Conservation (phyloP, 2,329 filamentous ascomycete species). For the Microsporum canis region DNA sequence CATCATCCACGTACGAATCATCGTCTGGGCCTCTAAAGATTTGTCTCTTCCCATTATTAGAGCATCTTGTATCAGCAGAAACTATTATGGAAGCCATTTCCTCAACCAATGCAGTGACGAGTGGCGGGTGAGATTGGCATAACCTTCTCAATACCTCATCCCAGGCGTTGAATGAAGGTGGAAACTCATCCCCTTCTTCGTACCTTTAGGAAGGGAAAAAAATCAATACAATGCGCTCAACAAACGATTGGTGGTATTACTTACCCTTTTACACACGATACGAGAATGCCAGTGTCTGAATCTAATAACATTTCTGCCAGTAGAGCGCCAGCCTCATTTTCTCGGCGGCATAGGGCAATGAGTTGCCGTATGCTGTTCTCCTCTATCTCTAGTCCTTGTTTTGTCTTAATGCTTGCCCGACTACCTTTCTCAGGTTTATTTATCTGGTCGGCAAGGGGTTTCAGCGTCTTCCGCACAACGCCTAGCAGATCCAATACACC, state of each 20-base stretch:
- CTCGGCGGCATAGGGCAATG: neutral
- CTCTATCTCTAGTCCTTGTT: neutral
- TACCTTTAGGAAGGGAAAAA: neutral
- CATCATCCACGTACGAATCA: constrained; percentile 31
- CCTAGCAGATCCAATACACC: no score
- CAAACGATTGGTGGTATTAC: neutral
- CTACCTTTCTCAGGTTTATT: no score
- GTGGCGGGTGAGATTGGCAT: constrained; percentile 22
- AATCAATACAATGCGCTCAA: neutral
- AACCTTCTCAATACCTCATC: constrained; percentile 29
- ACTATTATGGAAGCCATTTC: constrained; percentile 30
- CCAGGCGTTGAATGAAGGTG: constrained; percentile 24
- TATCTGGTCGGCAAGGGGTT: neutral
- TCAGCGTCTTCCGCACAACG: neutral
- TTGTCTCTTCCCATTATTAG: neutral
- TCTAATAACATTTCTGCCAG: neutral
- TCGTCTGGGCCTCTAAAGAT: constrained; percentile 14
- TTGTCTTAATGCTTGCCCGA: no score
- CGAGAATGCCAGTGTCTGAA: neutral
- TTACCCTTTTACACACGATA: neutral
- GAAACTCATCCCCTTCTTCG: neutral
- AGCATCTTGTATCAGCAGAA: constrained; percentile 8
- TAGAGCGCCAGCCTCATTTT: neutral
- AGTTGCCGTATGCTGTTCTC: neutral
- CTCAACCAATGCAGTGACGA: constrained; percentile 31